Percentiles rank a stretch among this genome's conserved stretches.
These are phyloP conservation scores for thale cress (Arabidopsis thaliana) DNA, from an alignment of 345 rosid genomes.

Conservation along the genomic window DNA sequence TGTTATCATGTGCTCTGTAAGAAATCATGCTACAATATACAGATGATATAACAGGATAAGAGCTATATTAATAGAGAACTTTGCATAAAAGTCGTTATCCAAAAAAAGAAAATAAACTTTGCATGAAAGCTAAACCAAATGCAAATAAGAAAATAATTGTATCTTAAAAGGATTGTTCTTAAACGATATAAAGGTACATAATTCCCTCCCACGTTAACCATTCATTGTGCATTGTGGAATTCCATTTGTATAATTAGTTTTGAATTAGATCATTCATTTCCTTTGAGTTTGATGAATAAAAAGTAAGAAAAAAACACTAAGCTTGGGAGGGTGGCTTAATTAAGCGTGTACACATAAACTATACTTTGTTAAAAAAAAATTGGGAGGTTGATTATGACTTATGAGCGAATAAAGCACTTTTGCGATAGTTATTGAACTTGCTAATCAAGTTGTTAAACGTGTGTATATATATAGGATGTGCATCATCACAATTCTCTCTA, in stretches of 20 bases:
- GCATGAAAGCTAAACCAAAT: conserved; percentile 9
- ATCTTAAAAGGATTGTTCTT: conserved; percentile 19
- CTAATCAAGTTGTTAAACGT: neutral
- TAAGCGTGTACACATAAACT: too few relatives aligned
- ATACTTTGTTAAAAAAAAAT: neutral
- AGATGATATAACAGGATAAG: conserved; percentile 41
- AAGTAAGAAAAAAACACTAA: too few relatives aligned
- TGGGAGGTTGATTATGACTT: neutral
- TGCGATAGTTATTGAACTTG: neutral
- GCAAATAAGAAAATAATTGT: neutral
- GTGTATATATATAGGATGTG: neutral
- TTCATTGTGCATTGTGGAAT: conserved; percentile 38
- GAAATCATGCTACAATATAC: conserved; percentile 39
- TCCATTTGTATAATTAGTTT: conserved; percentile 38
- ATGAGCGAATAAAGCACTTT: neutral
- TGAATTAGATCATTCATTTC: too few relatives aligned
- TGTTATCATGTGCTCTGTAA: conserved; percentile 36
- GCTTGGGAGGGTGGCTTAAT: too few relatives aligned
- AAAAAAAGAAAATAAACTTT: too few relatives aligned
- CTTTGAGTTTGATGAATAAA: too few relatives aligned
- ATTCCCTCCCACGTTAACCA: conserved; percentile 45
- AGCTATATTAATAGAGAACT: conserved; percentile 29
- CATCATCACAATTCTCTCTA: neutral
- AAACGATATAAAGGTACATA: conserved; percentile 38
- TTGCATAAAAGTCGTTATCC: conserved; percentile 28